A percentile compares a stretch with the other conserved stretches of the same genome.
Evolutionary conservation across 2,329 filamentous ascomycete genomes (phyloP).

Genomic region (Zasmidium citrigriseum): DNA sequence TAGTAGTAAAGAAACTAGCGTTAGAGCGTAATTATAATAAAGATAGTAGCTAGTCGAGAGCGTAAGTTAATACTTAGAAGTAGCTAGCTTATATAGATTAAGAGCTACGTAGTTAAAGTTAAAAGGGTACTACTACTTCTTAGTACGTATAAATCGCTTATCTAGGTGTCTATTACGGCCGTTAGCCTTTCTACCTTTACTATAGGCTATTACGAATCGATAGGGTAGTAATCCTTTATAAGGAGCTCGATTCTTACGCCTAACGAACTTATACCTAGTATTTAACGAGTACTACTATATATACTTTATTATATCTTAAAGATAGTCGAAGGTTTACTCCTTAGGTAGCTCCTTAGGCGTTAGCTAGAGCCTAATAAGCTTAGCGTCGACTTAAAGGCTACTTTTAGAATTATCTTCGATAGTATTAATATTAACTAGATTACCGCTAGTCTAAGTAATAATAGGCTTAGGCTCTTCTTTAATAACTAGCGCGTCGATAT

Average conservation of each 20-base stretch:
- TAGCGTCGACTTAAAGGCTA: background rate
- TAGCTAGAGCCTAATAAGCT: background rate
- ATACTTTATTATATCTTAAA: background rate
- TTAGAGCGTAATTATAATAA: background rate
- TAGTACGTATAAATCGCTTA: background rate
- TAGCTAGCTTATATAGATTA: background rate
- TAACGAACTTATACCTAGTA: background rate
- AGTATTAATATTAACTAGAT: too few relatives aligned
- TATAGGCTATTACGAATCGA: background rate
- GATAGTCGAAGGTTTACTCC: background rate
- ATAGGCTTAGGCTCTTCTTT: too few relatives aligned
- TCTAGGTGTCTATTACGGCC: background rate
- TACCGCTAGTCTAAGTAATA: too few relatives aligned
- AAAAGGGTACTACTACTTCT: background rate
- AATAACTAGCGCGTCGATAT: too few relatives aligned
- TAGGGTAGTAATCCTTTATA: too few relatives aligned
- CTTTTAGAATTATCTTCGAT: background rate
- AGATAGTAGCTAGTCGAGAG: background rate
- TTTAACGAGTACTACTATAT: too few relatives aligned
- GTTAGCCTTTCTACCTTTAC: background rate
- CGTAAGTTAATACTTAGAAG: background rate
- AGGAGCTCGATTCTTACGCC: too few relatives aligned
- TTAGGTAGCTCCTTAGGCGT: background rate
- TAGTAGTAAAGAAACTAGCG: background rate
- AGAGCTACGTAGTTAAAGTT: background rate